A percentile compares a stretch with the other conserved stretches of the same genome.
Conservation (phyloP, 192 early-diverging fungal species). For the Gaertneriomyces semiglobifer region DNA sequence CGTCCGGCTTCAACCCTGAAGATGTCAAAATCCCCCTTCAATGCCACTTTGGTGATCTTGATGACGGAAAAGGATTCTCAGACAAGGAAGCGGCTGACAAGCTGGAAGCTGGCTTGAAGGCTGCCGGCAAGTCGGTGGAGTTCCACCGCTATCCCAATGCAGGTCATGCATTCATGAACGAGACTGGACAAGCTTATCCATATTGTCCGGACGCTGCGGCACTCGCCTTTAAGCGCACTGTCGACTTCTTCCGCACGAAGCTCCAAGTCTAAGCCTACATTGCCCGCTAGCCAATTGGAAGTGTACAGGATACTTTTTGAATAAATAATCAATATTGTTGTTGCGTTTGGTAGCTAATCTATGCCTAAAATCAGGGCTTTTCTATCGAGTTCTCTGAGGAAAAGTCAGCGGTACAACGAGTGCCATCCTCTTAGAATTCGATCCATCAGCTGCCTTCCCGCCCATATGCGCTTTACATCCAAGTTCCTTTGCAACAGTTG, state of each 20-base stretch:
- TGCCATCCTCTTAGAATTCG: slow-evolving; percentile 14
- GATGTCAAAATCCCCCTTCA: slow-evolving; percentile 36
- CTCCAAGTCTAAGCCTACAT: no score
- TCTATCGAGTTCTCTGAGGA: slow-evolving; percentile 24
- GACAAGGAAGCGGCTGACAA: slow-evolving; percentile 35
- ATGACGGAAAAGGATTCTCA: slow-evolving; percentile 29
- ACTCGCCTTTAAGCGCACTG: slow-evolving; percentile 18
- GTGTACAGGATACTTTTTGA: neutral
- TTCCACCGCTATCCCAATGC: slow-evolving; percentile 31
- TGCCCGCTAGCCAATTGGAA: no score
- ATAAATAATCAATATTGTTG: neutral
- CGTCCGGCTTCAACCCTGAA: slow-evolving; percentile 29
- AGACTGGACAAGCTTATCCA: slow-evolving; percentile 35
- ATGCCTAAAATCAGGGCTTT: neutral
- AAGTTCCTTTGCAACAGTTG: slow-evolving; percentile 33
- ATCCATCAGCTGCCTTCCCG: slow-evolving; percentile 18
- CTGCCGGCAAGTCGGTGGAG: slow-evolving; percentile 24
- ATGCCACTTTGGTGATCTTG: slow-evolving; percentile 40
- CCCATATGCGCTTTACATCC: slow-evolving; percentile 34
- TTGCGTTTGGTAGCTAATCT: neutral
- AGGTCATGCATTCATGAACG: slow-evolving; percentile 41
- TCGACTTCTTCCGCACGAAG: slow-evolving; percentile 27
- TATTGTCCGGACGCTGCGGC: slow-evolving; percentile 24
- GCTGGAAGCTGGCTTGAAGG: slow-evolving; percentile 10
- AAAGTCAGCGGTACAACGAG: slow-evolving; percentile 34